These are phyloP conservation scores for Geoglossum glabrum DNA, from an alignment of 495 filamentous ascomycete genomes.

Conservation along the genomic window DNA sequence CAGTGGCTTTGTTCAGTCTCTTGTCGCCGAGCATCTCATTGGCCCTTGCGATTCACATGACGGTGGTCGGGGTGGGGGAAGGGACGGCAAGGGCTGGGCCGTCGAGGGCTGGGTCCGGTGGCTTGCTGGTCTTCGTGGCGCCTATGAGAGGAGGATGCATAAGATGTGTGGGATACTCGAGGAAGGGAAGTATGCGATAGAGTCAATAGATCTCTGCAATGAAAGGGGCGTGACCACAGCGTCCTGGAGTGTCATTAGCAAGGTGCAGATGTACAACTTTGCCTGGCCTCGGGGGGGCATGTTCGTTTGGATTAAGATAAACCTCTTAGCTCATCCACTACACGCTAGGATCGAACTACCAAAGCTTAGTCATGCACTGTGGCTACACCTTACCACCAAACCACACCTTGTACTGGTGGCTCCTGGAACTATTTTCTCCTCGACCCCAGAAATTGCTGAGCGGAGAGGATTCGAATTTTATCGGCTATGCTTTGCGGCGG, in stretches of 20 bases:
- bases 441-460: slow-evolving; percentile 33
- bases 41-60: slow-evolving; percentile 31
- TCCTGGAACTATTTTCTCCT: slow-evolving; percentile 51
- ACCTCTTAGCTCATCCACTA: slow-evolving; percentile 56
- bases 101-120: slow-evolving; percentile 76
- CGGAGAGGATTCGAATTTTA: slow-evolving; percentile 41
- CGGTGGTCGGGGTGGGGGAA: slow-evolving; percentile 20
- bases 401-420: slow-evolving; percentile 44
- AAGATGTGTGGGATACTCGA: slow-evolving; percentile 52
- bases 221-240: slow-evolving; percentile 9
- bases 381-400: slow-evolving; percentile 48
- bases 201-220: slow-evolving; percentile 17
- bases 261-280: slow-evolving; percentile 51
- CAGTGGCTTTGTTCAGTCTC: slow-evolving; percentile 66
- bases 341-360: slow-evolving; percentile 24
- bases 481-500: slow-evolving; percentile 74
- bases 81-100: slow-evolving; percentile 42
- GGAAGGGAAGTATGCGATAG: slow-evolving; percentile 37
- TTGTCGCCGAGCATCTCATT: slow-evolving; percentile 60
- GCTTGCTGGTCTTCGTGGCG: slow-evolving; percentile 60
- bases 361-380: slow-evolving; percentile 38
- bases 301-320: slow-evolving; percentile 68
- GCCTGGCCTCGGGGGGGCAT: slow-evolving; percentile 71
- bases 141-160: slow-evolving; percentile 68
- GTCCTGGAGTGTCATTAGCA: slow-evolving; percentile 40